Conservation (phyloP, 2,329 filamentous ascomycete genomes). For the Pestalotiopsis fici region DNA sequence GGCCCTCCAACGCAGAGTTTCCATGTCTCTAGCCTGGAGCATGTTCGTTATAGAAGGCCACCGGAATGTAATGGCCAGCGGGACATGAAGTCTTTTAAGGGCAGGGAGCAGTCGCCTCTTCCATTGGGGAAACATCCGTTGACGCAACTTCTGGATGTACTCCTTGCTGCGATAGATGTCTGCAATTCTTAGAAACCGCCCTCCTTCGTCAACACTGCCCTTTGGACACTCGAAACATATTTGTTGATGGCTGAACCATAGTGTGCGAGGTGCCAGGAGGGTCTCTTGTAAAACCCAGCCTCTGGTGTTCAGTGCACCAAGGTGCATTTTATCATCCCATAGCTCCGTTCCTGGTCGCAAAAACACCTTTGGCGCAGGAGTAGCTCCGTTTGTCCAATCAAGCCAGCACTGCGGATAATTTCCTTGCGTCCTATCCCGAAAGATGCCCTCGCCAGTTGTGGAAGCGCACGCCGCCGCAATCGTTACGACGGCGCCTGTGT, state of each 20-base stretch:
- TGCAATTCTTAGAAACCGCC: constrained; percentile 3
- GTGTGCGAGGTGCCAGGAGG: constrained; percentile 9
- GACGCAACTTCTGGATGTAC: constrained; percentile 6
- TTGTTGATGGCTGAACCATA: constrained; percentile 9
- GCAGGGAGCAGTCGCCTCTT: constrained; percentile 6
- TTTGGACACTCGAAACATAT: constrained; percentile 10
- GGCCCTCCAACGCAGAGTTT: too few relatives aligned
- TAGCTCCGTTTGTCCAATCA: constrained; percentile 4
- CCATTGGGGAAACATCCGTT: not conserved
- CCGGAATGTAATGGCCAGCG: constrained; percentile 1
- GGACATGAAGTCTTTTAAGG: constrained; percentile 8
- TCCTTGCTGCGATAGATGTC: constrained; percentile 12
- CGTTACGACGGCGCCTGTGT: constrained; percentile 9
- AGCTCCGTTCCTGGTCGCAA: constrained; percentile 4
- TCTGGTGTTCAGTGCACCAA: constrained; percentile 8
- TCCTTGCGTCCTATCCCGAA: not conserved
- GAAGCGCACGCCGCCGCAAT: not conserved
- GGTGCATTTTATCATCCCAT: constrained; percentile 12
- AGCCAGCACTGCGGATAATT: constrained; percentile 8
- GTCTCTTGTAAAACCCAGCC: constrained; percentile 9
- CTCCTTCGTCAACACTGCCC: constrained; percentile 10
- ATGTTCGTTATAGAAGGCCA: constrained; percentile 9
- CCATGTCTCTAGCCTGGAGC: not conserved
- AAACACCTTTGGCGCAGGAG: constrained; percentile 1
- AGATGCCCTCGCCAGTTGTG: too few relatives aligned